phyloP scores from a whole-genome alignment of 768 basidiomycete genomes.

The Chalciporus pseudorubinellus region DNA sequence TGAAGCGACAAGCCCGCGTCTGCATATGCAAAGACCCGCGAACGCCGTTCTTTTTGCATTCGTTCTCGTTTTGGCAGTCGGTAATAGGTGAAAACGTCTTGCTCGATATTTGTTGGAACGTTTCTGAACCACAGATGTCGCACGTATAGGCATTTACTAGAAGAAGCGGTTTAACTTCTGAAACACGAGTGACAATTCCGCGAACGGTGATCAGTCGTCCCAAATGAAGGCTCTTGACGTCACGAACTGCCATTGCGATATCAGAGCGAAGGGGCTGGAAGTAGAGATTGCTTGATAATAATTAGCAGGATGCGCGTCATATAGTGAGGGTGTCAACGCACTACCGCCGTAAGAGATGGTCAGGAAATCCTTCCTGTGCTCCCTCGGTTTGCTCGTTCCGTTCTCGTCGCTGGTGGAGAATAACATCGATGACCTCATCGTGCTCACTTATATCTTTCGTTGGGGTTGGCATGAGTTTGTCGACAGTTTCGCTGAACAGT shows the following conservation, averaged over 20 bases:
- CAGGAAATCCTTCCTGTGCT: conserved; percentile 77
- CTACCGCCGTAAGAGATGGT: conserved; percentile 93
- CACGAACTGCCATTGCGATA: conserved; percentile 81
- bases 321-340: conserved; percentile 44
- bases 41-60: conserved; percentile 83
- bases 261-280: conserved; percentile 84
- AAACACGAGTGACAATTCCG: conserved; percentile 97
- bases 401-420: conserved; percentile 89
- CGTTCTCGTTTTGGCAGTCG: conserved; percentile 83
- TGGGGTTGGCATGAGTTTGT: conserved; percentile 83
- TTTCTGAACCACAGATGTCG: conserved; percentile 96
- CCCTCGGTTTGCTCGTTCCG: conserved; percentile 81
- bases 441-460: conserved; percentile 88
- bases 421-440: conserved; percentile 95
- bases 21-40: conserved; percentile 97
- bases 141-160: conserved; percentile 98
- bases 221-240: conserved; percentile 83
- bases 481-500: conserved; percentile 88
- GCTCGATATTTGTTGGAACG: conserved; percentile 94
- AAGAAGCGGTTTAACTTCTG: conserved; percentile 96
- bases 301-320: neutral
- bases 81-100: conserved; percentile 87
- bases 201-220: conserved; percentile 94
- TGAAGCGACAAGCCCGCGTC: conserved; percentile 94
- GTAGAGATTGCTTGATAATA: conserved; percentile 76